Conservation (phyloP, 495 filamentous ascomycete genomes). For the Aspergillus incahuasiensis region DNA sequence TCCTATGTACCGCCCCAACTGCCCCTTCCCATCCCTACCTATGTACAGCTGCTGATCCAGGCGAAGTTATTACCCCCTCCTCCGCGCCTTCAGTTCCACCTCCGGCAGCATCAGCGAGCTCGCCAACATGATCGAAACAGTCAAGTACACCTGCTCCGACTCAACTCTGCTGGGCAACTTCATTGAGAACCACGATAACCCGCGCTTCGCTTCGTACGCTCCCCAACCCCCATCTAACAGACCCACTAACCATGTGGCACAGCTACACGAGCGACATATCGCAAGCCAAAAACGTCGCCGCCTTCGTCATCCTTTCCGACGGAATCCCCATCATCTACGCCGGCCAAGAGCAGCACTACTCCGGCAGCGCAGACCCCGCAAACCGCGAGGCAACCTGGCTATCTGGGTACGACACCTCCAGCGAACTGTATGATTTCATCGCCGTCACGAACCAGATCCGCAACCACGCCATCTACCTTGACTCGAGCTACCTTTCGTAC, state of each 20-base stretch:
- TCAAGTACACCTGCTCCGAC: constrained; percentile 54
- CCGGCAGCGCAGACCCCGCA: constrained; percentile 55
- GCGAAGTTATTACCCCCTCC: constrained; percentile 51
- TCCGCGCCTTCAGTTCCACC: constrained; percentile 56
- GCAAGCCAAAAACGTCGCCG: constrained; percentile 63
- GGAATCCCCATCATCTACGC: constrained; percentile 63
- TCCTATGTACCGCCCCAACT: constrained; percentile 25
- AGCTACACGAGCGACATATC: constrained; percentile 48
- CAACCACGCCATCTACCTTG: constrained; percentile 11
- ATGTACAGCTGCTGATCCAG: not conserved
- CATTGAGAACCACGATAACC: constrained; percentile 74
- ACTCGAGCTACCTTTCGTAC: constrained; percentile 12
- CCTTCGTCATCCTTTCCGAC: constrained; percentile 67
- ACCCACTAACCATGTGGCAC: not conserved
- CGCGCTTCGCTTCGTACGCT: constrained; percentile 56
- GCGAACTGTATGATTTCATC: constrained; percentile 13
- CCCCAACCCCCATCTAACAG: not conserved
- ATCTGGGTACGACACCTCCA: constrained; percentile 52
- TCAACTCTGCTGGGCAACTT: constrained; percentile 67
- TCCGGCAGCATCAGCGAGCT: constrained; percentile 55
- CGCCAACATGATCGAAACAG: constrained; percentile 52
- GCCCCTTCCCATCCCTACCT: not conserved
- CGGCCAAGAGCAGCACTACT: constrained; percentile 73
- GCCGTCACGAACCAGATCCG: constrained; percentile 14
- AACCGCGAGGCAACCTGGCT: constrained; percentile 78